A percentile compares a stretch with the other conserved stretches of the same genome.
Evolutionary conservation across 1,284 basidiomycete species (phyloP).

Genomic region (Phylloporus sp.): DNA sequence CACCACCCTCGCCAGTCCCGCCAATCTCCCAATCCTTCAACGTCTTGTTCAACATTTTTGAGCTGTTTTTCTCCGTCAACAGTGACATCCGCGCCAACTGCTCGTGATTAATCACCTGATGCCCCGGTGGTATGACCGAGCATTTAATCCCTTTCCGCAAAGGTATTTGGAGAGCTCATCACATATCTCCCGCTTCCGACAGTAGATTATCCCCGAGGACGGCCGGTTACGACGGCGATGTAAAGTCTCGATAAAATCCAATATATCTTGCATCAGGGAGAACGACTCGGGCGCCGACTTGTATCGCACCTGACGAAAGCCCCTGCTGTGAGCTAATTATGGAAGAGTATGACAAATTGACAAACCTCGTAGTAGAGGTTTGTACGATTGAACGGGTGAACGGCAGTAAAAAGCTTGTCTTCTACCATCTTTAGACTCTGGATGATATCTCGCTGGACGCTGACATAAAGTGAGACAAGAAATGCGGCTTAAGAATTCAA

Average conservation of each 20-base stretch:
- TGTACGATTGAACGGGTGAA: constrained; percentile 79
- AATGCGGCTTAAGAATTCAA: not conserved
- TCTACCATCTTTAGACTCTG: constrained; percentile 62
- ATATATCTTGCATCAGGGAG: not conserved
- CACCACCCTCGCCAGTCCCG: constrained; percentile 49
- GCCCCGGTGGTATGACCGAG: constrained; percentile 78
- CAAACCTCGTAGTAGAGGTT: constrained; percentile 84
- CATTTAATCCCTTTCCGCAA: constrained; percentile 64
- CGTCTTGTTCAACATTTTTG: constrained; percentile 58
- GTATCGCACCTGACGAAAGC: too few species aligned
- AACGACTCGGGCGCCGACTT: not conserved
- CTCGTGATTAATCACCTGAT: constrained; percentile 45
- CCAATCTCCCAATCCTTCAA: constrained; percentile 66
- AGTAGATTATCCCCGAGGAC: constrained; percentile 84
- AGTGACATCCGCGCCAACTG: not conserved
- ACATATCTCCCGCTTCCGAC: constrained; percentile 67
- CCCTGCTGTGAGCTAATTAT: too few species aligned
- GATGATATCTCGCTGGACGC: constrained; percentile 76
- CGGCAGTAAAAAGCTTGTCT: constrained; percentile 60
- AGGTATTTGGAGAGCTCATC: constrained; percentile 70
- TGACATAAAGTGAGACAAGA: constrained; percentile 29
- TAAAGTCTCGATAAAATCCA: not conserved
- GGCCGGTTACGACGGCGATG: constrained; percentile 59
- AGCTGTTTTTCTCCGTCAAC: constrained; percentile 36
- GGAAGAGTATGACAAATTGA: not conserved